Conservation (phyloP, 1,139 yeast genomes). For the Suhomyces chickasaworum region DNA sequence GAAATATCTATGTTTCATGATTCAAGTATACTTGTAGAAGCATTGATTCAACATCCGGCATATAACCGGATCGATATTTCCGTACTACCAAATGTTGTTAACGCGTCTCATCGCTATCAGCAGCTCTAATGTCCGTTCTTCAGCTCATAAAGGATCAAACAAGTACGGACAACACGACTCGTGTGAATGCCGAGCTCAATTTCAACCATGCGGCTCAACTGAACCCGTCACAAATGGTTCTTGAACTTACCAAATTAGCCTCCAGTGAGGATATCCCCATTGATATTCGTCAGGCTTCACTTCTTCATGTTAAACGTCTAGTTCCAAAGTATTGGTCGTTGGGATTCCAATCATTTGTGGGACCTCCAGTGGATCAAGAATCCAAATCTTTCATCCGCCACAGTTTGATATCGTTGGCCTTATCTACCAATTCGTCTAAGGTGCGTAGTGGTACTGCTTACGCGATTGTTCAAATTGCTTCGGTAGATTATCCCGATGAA, state of each 20-base stretch:
- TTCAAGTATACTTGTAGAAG: too few relatives aligned
- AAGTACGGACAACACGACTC: conserved; percentile 37
- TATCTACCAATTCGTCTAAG: conserved; percentile 56
- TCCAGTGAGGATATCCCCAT: conserved; percentile 24
- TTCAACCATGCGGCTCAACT: conserved; percentile 30
- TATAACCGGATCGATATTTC: background rate
- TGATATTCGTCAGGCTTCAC: conserved; percentile 61
- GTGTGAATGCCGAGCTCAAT: conserved; percentile 39
- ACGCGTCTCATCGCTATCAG: conserved; percentile 3
- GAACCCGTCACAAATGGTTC: conserved; percentile 37
- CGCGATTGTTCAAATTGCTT: conserved; percentile 80
- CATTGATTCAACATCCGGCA: background rate
- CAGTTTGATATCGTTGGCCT: conserved; percentile 54
- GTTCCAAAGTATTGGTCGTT: conserved; percentile 84
- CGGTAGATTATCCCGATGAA: conserved; percentile 91
- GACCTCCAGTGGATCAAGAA: conserved; percentile 61
- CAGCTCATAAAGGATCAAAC: conserved; percentile 36
- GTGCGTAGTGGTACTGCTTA: conserved; percentile 70
- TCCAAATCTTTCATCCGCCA: conserved; percentile 54
- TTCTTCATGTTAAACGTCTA: conserved; percentile 67
- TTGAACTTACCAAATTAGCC: conserved; percentile 32
- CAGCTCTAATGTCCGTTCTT: conserved; percentile 12
- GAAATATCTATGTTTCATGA: too few relatives aligned
- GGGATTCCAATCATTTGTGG: conserved; percentile 75
- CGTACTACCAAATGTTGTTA: background rate